Conservation (phyloP, 1,284 basidiomycete species). For the Coniferiporia sulphurascens region DNA sequence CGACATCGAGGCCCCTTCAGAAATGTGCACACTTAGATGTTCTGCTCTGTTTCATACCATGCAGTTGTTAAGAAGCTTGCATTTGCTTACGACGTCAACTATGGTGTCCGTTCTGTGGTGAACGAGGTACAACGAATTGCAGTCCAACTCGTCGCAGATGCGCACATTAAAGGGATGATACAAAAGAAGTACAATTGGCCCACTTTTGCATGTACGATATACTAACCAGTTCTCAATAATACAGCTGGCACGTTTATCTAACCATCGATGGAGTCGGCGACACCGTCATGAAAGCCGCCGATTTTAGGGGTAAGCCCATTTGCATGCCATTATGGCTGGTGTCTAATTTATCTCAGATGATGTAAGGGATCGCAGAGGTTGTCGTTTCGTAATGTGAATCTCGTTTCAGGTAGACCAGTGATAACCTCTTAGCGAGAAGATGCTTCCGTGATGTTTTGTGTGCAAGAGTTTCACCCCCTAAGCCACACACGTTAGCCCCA, state of each 20-base stretch:
- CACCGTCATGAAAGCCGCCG: background rate
- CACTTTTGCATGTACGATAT: background rate
- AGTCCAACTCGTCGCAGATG: conserved; percentile 9
- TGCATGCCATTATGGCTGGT: background rate
- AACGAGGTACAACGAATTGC: conserved; percentile 13
- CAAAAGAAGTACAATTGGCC: background rate
- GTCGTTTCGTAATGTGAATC: background rate
- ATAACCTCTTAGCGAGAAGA: too few species aligned
- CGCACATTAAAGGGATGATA: conserved; percentile 7
- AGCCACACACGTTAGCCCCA: too few species aligned
- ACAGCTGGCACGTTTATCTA: conserved; percentile 5
- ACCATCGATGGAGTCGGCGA: conserved; percentile 2
- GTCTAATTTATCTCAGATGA: background rate
- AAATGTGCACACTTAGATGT: background rate
- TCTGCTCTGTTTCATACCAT: background rate
- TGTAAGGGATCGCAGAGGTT: background rate
- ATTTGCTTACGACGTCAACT: conserved; percentile 12
- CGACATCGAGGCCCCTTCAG: too few species aligned
- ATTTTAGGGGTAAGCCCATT: background rate
- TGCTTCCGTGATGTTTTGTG: too few species aligned
- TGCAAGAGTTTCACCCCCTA: too few species aligned
- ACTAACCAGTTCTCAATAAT: background rate
- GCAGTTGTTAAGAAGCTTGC: conserved; percentile 10
- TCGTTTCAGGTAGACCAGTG: too few species aligned
- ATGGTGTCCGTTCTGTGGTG: conserved; percentile 12